These are phyloP conservation scores for Blastobotrys elegans DNA, from an alignment of 1,139 yeast species.

Conservation along the genomic window DNA sequence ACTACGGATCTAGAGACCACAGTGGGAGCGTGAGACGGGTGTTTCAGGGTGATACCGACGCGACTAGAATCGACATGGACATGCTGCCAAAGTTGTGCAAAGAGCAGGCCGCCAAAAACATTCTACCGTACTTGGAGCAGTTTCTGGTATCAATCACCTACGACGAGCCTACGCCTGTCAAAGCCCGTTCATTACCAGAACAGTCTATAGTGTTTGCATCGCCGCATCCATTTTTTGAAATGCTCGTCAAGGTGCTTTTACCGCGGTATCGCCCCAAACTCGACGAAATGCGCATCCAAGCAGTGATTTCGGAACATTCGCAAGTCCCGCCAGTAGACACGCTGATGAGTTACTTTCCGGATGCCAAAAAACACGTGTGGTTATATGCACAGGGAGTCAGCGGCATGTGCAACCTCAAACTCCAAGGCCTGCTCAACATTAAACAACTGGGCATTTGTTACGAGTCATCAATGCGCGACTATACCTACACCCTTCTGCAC, in stretches of 20 bases:
- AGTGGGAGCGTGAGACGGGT: constrained; percentile 2
- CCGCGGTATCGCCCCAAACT: constrained; percentile 2
- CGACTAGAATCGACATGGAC: not conserved
- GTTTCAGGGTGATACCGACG: not conserved
- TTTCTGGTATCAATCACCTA: constrained; percentile 7
- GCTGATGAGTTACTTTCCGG: constrained; percentile 4
- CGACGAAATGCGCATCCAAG: constrained; percentile 2
- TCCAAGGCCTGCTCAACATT: not conserved
- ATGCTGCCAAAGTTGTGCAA: constrained; percentile 7
- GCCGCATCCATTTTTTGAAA: constrained; percentile 5
- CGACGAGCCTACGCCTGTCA: constrained; percentile 6
- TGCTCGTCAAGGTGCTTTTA: constrained; percentile 6
- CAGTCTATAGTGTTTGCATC: constrained; percentile 1
- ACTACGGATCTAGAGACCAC: constrained; percentile 6
- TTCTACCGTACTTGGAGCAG: constrained; percentile 4
- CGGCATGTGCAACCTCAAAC: constrained; percentile 5
- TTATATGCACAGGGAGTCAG: constrained; percentile 10
- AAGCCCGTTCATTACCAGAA: not conserved
- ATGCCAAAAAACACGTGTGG: constrained; percentile 8
- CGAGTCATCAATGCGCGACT: constrained; percentile 4
- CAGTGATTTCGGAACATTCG: constrained; percentile 1
- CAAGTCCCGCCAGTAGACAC: constrained; percentile 5
- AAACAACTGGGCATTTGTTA: constrained; percentile 9
- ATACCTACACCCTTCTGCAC: constrained; percentile 4
- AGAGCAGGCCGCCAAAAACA: constrained; percentile 2